A percentile compares a stretch with the other conserved stretches of the same genome.
Evolutionary conservation across 495 filamentous ascomycete genomes (phyloP).

Genomic region (Neurospora sp.): DNA sequence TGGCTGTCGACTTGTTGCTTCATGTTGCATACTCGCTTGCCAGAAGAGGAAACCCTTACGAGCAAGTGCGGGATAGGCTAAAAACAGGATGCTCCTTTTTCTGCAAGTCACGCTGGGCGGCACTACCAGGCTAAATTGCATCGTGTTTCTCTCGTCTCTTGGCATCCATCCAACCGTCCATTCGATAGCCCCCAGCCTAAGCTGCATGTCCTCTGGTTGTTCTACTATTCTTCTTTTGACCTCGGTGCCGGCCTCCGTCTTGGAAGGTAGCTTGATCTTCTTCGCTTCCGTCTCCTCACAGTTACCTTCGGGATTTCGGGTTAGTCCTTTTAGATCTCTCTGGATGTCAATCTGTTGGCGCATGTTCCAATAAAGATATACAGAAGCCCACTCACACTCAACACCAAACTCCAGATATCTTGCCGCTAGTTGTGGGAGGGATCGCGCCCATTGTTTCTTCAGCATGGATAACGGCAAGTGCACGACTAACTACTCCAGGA

Average conservation of each 20-base stretch:
- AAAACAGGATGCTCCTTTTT: not conserved
- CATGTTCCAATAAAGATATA: not conserved
- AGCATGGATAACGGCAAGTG: not conserved
- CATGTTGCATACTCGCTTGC: not conserved
- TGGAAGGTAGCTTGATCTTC: not conserved
- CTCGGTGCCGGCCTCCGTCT: not conserved
- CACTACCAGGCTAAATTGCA: slow-evolving; percentile 1
- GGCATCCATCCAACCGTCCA: not conserved
- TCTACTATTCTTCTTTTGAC: not conserved
- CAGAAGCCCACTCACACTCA: not conserved
- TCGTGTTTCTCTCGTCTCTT: not conserved
- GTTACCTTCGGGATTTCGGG: not conserved
- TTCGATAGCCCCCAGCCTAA: not conserved
- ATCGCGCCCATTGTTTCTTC: not conserved
- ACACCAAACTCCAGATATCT: not conserved
- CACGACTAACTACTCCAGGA: not conserved
- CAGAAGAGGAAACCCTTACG: not conserved
- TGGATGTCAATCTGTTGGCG: not conserved
- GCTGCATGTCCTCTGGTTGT: not conserved
- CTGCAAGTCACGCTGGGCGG: not conserved
- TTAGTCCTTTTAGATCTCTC: not conserved
- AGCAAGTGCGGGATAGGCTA: not conserved
- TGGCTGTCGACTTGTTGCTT: not conserved
- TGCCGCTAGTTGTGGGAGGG: not conserved
- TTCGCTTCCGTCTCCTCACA: not conserved